A percentile compares a stretch with the other conserved stretches of the same genome.
These are phyloP conservation scores for Lepidium sativum DNA, from an alignment of 345 rosid genomes.

Conservation along the genomic window DNA sequence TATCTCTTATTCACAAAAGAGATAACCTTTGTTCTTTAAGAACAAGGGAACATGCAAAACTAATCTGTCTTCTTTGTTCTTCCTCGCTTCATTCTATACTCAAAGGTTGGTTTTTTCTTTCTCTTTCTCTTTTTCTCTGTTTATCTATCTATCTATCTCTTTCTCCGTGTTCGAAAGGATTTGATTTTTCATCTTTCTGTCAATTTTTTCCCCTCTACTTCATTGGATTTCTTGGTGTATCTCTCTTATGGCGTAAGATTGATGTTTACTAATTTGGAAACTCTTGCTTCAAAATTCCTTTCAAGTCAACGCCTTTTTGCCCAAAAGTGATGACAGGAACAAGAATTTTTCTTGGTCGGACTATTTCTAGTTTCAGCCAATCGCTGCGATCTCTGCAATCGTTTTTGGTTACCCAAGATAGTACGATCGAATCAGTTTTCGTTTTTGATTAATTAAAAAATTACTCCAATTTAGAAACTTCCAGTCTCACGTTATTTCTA, in stretches of 20 bases:
- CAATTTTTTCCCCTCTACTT: not conserved
- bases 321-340: conserved; percentile 12
- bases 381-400: conserved; percentile 5
- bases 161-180: not conserved
- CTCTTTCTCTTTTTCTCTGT: not conserved
- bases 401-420: conserved; percentile 19
- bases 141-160: not conserved
- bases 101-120: not conserved
- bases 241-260: conserved; percentile 22
- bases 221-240: conserved; percentile 10
- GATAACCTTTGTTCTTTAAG: not conserved
- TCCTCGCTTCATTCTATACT: conserved; percentile 1
- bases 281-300: not conserved
- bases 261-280: conserved; percentile 17
- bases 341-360: conserved; percentile 21
- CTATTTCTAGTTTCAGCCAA: conserved; percentile 17
- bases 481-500: not conserved
- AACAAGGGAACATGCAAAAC: conserved; percentile 16
- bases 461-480: conserved; percentile 14
- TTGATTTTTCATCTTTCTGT: not conserved
- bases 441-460: not conserved
- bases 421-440: conserved; percentile 16
- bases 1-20: conserved; percentile 13
- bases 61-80: conserved; percentile 6
- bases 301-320: conserved; percentile 29